Conservation (phyloP, 2,329 filamentous ascomycete species). For the Ophiostoma montium region DNA sequence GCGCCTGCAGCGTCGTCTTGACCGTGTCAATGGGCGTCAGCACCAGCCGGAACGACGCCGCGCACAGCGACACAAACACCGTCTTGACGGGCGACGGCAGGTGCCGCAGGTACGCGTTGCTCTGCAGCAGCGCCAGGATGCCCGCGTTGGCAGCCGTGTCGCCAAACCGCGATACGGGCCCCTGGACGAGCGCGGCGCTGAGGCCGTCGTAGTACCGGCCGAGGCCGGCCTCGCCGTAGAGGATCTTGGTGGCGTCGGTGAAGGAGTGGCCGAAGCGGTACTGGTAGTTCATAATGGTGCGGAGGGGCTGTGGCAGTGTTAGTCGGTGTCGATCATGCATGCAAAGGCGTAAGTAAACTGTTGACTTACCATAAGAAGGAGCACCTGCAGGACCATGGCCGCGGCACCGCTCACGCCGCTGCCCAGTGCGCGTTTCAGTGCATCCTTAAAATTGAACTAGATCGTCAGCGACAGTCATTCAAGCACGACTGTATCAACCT, state of each 20-base stretch:
- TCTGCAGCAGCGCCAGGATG: constrained; percentile 32
- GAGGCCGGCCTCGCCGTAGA: constrained; percentile 28
- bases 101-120: constrained; percentile 29
- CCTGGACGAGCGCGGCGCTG: constrained; percentile 30
- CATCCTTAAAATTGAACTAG: constrained; percentile 30
- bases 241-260: constrained; percentile 23
- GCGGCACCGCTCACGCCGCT: constrained; percentile 33
- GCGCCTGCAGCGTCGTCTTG: constrained; percentile 35
- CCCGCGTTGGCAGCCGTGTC: constrained; percentile 35
- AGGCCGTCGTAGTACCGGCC: constrained; percentile 32
- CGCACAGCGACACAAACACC: constrained; percentile 32
- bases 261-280: constrained; percentile 32
- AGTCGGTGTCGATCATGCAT: too few species aligned
- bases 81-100: constrained; percentile 30
- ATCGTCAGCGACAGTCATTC: neutral
- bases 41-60: constrained; percentile 32
- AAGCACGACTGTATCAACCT: too few species aligned
- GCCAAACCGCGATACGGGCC: constrained; percentile 31
- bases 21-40: constrained; percentile 34
- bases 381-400: constrained; percentile 33
- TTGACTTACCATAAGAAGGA: constrained; percentile 28
- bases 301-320: constrained; percentile 19
- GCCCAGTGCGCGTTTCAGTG: constrained; percentile 29
- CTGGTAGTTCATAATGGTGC: constrained; percentile 38
- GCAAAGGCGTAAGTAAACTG: too few species aligned